phyloP scores from a whole-genome alignment of 2,329 filamentous ascomycete species.

The Tolypocladium tropicale region DNA sequence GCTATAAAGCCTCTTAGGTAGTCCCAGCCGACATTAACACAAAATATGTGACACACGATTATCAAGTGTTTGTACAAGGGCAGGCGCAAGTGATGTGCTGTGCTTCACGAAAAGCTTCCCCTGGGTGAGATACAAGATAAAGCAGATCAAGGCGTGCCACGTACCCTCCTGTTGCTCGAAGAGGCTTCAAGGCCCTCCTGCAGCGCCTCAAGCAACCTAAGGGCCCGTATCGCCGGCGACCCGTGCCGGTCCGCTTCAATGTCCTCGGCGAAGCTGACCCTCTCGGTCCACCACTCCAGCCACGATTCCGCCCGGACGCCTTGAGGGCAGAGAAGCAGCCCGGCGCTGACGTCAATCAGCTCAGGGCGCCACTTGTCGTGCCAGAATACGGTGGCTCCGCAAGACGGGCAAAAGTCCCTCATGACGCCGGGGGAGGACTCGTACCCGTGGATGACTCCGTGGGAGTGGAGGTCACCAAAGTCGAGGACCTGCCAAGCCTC shows the following conservation, averaged over 20 bases:
- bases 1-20: too few relatives aligned
- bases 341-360: conserved; percentile 54
- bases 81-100: too few relatives aligned
- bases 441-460: conserved; percentile 39
- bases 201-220: neutral
- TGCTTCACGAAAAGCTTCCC: too few relatives aligned
- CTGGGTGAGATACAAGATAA: neutral
- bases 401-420: conserved; percentile 51
- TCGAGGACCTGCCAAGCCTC: conserved; percentile 13
- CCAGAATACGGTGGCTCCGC: conserved; percentile 58
- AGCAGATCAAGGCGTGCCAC: neutral
- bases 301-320: conserved; percentile 46
- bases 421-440: conserved; percentile 40
- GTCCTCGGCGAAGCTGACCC: conserved; percentile 51
- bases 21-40: too few relatives aligned
- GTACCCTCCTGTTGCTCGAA: neutral
- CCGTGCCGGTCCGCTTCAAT: neutral
- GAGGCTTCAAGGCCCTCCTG: neutral
- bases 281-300: conserved; percentile 50
- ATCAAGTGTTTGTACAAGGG: neutral
- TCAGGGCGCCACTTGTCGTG: conserved; percentile 39
- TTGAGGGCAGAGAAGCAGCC: conserved; percentile 38
- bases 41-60: neutral
- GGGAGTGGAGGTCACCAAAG: conserved; percentile 22
- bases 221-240: neutral